Evolutionary conservation across 2,329 filamentous ascomycete genomes (phyloP), one percentile per base, ranked within the genome.

Genomic region (Pyricularia pennisetigena): DNA sequence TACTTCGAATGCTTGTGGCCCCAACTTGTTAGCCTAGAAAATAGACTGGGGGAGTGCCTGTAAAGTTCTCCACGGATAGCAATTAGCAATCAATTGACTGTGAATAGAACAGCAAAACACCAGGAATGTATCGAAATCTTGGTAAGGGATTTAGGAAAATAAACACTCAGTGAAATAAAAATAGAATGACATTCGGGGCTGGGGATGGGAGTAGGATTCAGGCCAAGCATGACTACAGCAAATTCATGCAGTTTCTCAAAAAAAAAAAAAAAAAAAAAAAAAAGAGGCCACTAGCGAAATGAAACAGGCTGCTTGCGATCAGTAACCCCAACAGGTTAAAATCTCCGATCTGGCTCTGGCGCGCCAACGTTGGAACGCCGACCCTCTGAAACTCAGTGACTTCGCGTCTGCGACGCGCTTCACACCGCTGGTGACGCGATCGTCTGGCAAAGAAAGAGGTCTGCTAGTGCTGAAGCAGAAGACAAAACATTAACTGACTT

Each of bases 161-260:
- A 61, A 57, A 67, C 57, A 6, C 4, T 23, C 24, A n/a, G 54
- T 20, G 20, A n/a, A 49, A 63, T n/a, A 49, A 63, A 63, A 63
- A 63, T 63, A 63, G 57, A 61, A 16, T 61, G 61, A 71, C 32
- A 70, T 71, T 72, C 69, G 71, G 69, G 69, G 69, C 67, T 71
- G 69, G 69, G 71, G 72, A 49, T 49, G 20, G n/a, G 20, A n/a
- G 41, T 49, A 49, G 41, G 41, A 49, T 49, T 49, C 41, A 2
- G 41, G 35, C 41, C 41, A 49, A 49, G 41, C 41, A 49, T 49
- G 41, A 49, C 20, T 49, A n/a, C 72, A 67, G 73, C 74, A 74
- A 72, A 75, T 76, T 76, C 73, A 77, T 76, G 76, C 76, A 74
- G 75, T 76, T 71, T 70, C 75, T 74, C 73, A 77, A 77, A 49